Evolutionary conservation across 2,329 filamentous ascomycete genomes (phyloP).

Genomic region (Nectriaceae sp.): DNA sequence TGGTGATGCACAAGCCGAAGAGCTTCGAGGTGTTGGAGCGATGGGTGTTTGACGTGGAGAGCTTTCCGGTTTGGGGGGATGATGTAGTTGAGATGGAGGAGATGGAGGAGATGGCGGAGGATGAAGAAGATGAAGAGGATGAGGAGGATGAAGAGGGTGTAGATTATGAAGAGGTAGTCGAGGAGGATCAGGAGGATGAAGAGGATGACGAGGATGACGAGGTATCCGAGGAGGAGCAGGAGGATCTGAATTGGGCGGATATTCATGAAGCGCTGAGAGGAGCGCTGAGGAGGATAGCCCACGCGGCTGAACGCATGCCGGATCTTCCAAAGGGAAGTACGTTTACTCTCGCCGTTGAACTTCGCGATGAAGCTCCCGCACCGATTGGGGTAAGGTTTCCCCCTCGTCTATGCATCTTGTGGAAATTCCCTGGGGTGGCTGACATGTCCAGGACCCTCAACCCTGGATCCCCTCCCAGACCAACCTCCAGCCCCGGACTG

Average conservation of each 20-base stretch:
- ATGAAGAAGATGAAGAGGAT: too few species aligned
- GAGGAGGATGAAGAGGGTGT: constrained; percentile 16
- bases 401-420: background rate
- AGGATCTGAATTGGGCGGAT: constrained; percentile 54
- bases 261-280: constrained; percentile 74
- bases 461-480: constrained; percentile 61
- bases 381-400: constrained; percentile 56
- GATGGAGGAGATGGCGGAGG: too few species aligned
- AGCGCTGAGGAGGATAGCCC: constrained; percentile 63
- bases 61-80: constrained; percentile 45
- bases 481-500: constrained; percentile 42
- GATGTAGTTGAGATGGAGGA: background rate
- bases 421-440: too few species aligned
- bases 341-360: constrained; percentile 75
- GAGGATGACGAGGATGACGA: constrained; percentile 20
- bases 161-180: constrained; percentile 22
- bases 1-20: constrained; percentile 47
- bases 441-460: constrained; percentile 52
- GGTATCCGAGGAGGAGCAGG: constrained; percentile 28
- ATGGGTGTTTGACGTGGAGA: constrained; percentile 60
- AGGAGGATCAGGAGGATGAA: constrained; percentile 13
- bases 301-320: constrained; percentile 57
- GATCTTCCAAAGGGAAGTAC: constrained; percentile 66
- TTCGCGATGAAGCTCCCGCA: constrained; percentile 60
- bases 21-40: constrained; percentile 54